Base-by-base conservation (phyloP, 2,329 filamentous ascomycete genomes). In the Diaporthe sp. region DNA sequence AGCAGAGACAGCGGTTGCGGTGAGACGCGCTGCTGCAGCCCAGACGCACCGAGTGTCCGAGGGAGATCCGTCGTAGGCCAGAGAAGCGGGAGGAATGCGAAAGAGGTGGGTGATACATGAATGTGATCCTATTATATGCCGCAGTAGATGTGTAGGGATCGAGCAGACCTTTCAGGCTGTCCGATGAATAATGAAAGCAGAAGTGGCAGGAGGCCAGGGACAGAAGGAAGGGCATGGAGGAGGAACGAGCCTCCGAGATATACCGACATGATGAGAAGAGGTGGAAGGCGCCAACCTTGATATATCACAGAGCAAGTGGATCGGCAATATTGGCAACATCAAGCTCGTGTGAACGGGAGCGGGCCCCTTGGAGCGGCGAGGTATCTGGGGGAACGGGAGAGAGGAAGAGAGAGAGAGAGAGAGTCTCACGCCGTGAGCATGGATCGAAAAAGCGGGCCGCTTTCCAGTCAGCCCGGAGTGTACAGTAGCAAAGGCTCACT, bases 371-470 rank as follows among this genome's bases (percentile, higher is more conserved):
- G n/a, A 58, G 28, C 58, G 47, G 54, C 50, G 67, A 74, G 50
- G 66, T 22, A 40, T 67, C 57, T 72, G 67, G 55, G 42, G 50
- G 60, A 25, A n/a, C 19, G 38, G n/a, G 13, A 25, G 22, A 15
- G 35, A 40, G n/a, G 40, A 7, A 12, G 58, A 42, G 2, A 6
- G 58, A 15, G 57, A 55, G 8, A 28, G 57, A 42, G 57, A 60
- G 35, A 76, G 61, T 70, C 75, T 76, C 68, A 76, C 73, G 47
- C 38, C 19, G 42, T 45, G 60, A 40, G 42, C 38, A 74, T 61
- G 68, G 64, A 69, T 61, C 54, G 45, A 70, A 70, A 69, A 55
- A 72, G 60, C 71, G 60, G 72, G 72, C 50, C 72, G 72, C 25
- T 25, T 40, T 55, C 47, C 69, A 54, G 60, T 76, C 73, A 76